These are phyloP conservation scores for Hibiscus trionum DNA, from an alignment of 345 rosid species.

Conservation along the genomic window DNA sequence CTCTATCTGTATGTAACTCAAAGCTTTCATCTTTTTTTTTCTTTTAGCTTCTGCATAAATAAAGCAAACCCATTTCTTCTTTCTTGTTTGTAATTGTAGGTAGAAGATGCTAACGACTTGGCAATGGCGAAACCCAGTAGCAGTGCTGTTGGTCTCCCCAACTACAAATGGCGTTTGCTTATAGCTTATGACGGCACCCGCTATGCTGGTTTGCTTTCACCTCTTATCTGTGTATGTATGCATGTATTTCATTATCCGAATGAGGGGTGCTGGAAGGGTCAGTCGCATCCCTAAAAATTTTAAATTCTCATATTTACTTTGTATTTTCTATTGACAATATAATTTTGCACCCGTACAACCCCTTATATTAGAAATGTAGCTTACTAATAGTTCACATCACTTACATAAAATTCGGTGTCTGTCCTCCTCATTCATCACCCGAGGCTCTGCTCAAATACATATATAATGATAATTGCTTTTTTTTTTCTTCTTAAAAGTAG, in stretches of 20 bases:
- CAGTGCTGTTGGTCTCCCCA: slow-evolving; percentile 12
- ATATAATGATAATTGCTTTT: background rate
- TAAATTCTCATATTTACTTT: no score
- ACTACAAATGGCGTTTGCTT: slow-evolving; percentile 74
- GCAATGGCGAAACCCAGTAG: slow-evolving; percentile 22
- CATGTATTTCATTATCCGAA: background rate
- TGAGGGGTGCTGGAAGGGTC: no score
- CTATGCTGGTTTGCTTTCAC: slow-evolving; percentile 46
- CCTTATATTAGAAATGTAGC: no score
- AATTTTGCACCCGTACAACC: no score
- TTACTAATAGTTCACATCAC: no score
- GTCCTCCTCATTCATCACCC: no score
- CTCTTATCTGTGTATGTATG: background rate
- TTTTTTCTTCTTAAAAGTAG: background rate
- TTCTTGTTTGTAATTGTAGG: background rate
- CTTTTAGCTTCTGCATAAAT: background rate
- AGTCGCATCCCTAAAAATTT: no score
- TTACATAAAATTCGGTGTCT: no score
- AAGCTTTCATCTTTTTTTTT: background rate
- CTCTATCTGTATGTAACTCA: slow-evolving; percentile 13
- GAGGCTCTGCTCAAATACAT: background rate
- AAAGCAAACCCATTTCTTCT: background rate
- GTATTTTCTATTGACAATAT: no score
- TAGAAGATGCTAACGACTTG: slow-evolving; percentile 14
- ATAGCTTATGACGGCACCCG: slow-evolving; percentile 76